Percentiles rank a stretch among this genome's conserved stretches.
Evolutionary conservation across 2,329 filamentous ascomycete species (phyloP).

Genomic region (Aspergillus ochraceus): DNA sequence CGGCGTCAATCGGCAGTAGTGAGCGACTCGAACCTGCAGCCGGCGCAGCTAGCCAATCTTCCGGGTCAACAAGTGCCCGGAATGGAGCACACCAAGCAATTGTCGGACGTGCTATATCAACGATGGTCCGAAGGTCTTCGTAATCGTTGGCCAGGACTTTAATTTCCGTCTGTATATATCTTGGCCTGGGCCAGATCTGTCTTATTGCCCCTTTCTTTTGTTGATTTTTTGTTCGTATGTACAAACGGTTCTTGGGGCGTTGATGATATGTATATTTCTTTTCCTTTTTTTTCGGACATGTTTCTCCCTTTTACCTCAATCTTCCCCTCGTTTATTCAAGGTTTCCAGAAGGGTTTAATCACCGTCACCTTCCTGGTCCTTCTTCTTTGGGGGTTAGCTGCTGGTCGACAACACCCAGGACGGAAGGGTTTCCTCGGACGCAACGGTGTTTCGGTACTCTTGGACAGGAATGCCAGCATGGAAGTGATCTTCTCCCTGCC

Average conservation of each 20-base stretch:
- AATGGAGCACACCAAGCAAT: conserved; percentile 88
- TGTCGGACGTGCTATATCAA: conserved; percentile 86
- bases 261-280: conserved; percentile 21
- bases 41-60: conserved; percentile 44
- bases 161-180: conserved; percentile 1
- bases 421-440: not conserved
- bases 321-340: conserved; percentile 8
- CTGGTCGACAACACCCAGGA: conserved; percentile 13
- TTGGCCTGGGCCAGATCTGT: conserved; percentile 2
- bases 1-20: conserved; percentile 57
- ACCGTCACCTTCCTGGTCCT: not conserved
- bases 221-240: conserved; percentile 26
- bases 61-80: conserved; percentile 64
- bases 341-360: not conserved
- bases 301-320: conserved; percentile 5
- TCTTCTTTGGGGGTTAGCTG: conserved; percentile 10
- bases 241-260: conserved; percentile 27
- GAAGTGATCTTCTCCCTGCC: not conserved
- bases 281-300: conserved; percentile 5
- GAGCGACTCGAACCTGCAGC: conserved; percentile 39
- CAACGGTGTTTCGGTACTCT: not conserved
- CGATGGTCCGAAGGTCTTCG: conserved; percentile 86
- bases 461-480: not conserved
- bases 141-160: conserved; percentile 60
- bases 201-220: conserved; percentile 13